Conservation (phyloP, 305 asterid species). For the Coffea humblotiana region DNA sequence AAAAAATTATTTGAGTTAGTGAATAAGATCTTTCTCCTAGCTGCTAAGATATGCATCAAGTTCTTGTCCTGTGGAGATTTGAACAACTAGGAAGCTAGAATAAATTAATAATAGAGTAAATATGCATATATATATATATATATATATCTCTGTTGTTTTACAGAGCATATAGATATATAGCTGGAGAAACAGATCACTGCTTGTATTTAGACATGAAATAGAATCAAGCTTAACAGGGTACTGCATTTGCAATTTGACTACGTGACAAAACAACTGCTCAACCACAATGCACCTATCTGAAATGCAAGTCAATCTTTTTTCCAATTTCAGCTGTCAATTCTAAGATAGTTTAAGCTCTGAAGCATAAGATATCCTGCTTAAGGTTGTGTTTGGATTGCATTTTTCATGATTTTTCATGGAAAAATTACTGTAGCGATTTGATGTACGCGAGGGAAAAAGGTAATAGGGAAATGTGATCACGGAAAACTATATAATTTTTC, state of each 20-base stretch:
- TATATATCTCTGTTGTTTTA: background rate
- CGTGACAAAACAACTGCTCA: background rate
- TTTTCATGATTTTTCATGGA: too few relatives aligned
- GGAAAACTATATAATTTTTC: too few relatives aligned
- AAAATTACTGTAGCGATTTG: too few relatives aligned
- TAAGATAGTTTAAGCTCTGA: background rate
- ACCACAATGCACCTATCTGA: background rate
- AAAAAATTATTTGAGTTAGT: background rate
- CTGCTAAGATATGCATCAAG: background rate
- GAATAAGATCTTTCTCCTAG: background rate
- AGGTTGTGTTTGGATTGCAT: too few relatives aligned
- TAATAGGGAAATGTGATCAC: too few relatives aligned
- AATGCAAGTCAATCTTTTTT: background rate
- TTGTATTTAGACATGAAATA: background rate
- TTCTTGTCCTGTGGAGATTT: background rate
- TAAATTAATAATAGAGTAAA: background rate
- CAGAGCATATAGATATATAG: background rate
- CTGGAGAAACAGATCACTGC: background rate
- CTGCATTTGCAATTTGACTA: background rate
- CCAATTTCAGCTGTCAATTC: constrained; percentile 3
- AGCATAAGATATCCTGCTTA: background rate
- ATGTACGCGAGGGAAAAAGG: too few relatives aligned
- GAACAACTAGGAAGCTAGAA: background rate
- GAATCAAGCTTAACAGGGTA: background rate
- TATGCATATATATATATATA: background rate